Base-by-base conservation (phyloP, 1,284 basidiomycete species). In the Cutaneotrichosporon cyanovorans region DNA sequence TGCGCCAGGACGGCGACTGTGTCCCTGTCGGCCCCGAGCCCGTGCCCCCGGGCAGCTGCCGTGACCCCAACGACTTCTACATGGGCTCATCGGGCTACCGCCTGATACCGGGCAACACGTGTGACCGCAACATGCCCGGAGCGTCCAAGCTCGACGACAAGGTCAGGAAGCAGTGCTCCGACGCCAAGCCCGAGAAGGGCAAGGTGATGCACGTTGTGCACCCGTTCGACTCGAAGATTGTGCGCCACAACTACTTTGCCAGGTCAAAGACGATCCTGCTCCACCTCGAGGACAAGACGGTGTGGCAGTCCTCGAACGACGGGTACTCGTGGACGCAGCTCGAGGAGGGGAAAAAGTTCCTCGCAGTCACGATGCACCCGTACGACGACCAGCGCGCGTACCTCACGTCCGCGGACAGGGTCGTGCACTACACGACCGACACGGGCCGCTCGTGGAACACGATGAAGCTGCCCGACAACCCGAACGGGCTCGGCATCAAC, bases 231-330 rank as follows among this genome's bases (percentile, higher is more conserved):
- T 75, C 78, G n/a, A 65, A 73, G 22, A 77, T 96, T 20, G 68
- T 78, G 8, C 87, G 91, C 61, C 81, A 89, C 59, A 74, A 81
- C n/a, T 97, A 92, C 73, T 68, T 73, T 45, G 55, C 64, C 12
- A 51, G 59, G 34, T 73, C 65, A 5, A 65, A 87, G 77, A 91
- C 89, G 1, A 80, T 97, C 43, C 79, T 98, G 19, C 81, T 88
- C 25, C 84, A 88, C 22, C 76, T 95, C 3, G 66, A 69, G 2
- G 87, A 96, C 61, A 75, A 82, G 50, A 78, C 79, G 0, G 77
- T 96, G 45, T 97, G 87, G 86, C 89, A 95, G 73, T 95, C 90
- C 1, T 80, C 79, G 62, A 96, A 92, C 66, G 92, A 98, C 68
- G 93, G 93, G 1, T 91, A 87, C 68, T 83, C 82, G 0, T 98